Base-by-base conservation (phyloP, 1,284 basidiomycete genomes). In the Crucibulum parvulum region DNA sequence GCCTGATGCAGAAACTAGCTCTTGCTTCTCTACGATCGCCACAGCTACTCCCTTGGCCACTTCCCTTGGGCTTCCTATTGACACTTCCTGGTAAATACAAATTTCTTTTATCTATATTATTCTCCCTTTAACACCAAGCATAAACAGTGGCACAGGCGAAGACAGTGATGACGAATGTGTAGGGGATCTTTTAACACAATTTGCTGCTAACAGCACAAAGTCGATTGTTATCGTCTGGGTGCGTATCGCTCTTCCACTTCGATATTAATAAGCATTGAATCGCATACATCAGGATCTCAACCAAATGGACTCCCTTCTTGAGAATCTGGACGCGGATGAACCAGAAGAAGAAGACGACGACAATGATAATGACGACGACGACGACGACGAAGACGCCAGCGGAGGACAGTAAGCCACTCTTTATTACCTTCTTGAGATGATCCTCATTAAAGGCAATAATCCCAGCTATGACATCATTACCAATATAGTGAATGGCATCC, bases 191-290 rank as follows among this genome's bases (percentile, higher is more conserved):
- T 53, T 62, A 31, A 63, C 59, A 45, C 57, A 58, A 6, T 67
- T 65, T 37, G 63, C 60, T 2, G 62, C 61, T 47, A 63, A 51
- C 18, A 67, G 65, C 55, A 60, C 59, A 0, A 47, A 65, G 38
- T 61, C 63, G 11, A 59, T 67, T 18, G 60, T 67, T 24, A 60
- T 67, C 34, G 61, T 67, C 31, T 67, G 66, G 66, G 63, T 65
- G 36, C 13, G 55, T 34, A 34, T 35, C 16, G 4, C 9, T 24
- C 31, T 34, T 36, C 36, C n/a, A 45, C 6, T 15, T 35, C 13
- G 9, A 43, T 41, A 18, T 47, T 37, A 15, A 37, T 31, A 37
- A 13, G 37, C 4, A 51, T 31, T 35, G 4, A 41, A 16, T 8
- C 3, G 5, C 6, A 37, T 15, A 9, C 8, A 18, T 8, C 15